phyloP scores from a whole-genome alignment of 257 asterid genomes.

The Ophiorrhiza pumila region DNA sequence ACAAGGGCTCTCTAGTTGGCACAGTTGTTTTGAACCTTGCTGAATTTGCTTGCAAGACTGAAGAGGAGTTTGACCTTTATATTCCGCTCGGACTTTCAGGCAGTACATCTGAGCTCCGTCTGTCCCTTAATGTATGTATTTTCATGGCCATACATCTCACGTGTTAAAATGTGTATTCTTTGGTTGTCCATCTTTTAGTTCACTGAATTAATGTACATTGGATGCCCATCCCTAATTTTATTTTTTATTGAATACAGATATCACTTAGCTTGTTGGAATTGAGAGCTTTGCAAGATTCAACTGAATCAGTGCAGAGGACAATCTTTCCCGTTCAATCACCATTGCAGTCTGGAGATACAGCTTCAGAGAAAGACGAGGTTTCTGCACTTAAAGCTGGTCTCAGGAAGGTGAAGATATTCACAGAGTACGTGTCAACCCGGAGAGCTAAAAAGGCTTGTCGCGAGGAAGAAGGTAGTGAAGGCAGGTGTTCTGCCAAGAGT shows the following conservation, averaged over 20 bases:
- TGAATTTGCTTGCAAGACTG: constrained; percentile 60
- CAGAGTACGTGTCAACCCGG: constrained; percentile 70
- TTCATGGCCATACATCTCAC: neutral
- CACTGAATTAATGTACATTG: neutral
- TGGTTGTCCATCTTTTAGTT: neutral
- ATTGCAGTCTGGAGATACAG: constrained; percentile 42
- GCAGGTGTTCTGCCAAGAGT: constrained; percentile 68
- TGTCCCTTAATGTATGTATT: constrained; percentile 55
- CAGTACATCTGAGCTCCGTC: constrained; percentile 38
- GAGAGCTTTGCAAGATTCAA: constrained; percentile 47
- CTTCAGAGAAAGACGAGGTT: constrained; percentile 74
- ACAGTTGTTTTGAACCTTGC: constrained; percentile 68
- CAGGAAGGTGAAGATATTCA: constrained; percentile 75
- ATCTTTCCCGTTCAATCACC: constrained; percentile 50
- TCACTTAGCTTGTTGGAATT: constrained; percentile 59
- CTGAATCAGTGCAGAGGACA: constrained; percentile 47
- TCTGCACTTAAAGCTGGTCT: constrained; percentile 94
- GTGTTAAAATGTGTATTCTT: neutral
- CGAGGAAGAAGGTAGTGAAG: constrained; percentile 80
- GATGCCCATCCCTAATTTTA: constrained; percentile 6
- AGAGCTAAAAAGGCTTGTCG: constrained; percentile 83
- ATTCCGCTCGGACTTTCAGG: constrained; percentile 61
- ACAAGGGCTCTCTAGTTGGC: constrained; percentile 58
- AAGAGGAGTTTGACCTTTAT: constrained; percentile 49
- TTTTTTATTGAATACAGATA: constrained; percentile 50